A percentile compares a stretch with the other conserved stretches of the same genome.
Evolutionary conservation across 345 rosid species (phyloP).

Genomic region (Erodium maritimum): DNA sequence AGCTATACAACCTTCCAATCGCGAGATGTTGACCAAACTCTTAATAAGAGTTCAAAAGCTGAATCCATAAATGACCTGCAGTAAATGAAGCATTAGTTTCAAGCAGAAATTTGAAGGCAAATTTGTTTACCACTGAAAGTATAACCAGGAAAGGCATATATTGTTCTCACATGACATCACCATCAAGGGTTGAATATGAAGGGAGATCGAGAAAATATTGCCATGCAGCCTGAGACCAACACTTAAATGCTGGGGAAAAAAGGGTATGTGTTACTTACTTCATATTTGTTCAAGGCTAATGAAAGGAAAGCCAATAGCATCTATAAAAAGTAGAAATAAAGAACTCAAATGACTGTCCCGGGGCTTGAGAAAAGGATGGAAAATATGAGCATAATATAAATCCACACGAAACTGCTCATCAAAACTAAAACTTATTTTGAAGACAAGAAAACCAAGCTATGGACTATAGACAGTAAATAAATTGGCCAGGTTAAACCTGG

Average conservation of each 20-base stretch:
- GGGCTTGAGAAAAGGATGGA: neutral
- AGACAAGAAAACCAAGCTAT: neutral
- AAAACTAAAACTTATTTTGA: too few species aligned
- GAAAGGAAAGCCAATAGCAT: neutral
- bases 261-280: constrained; percentile 6
- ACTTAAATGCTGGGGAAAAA: constrained; percentile 70
- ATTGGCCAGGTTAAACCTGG: neutral
- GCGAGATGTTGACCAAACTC: constrained; percentile 87
- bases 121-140: too few species aligned
- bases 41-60: constrained; percentile 83
- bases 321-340: neutral
- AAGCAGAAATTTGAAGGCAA: neutral
- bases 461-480: too few species aligned
- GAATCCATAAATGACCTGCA: constrained; percentile 88
- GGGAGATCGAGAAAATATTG: constrained; percentile 53
- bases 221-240: constrained; percentile 95
- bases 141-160: constrained; percentile 8
- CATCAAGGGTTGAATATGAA: constrained; percentile 51
- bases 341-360: neutral
- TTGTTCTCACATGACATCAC: constrained; percentile 76
- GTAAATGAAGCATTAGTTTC: constrained; percentile 11
- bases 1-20: constrained; percentile 64
- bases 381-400: neutral
- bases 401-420: neutral
- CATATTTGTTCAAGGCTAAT: constrained; percentile 11